These are phyloP conservation scores for Penicillium occitanis DNA, from an alignment of 2,329 filamentous ascomycete genomes.

Conservation along the genomic window DNA sequence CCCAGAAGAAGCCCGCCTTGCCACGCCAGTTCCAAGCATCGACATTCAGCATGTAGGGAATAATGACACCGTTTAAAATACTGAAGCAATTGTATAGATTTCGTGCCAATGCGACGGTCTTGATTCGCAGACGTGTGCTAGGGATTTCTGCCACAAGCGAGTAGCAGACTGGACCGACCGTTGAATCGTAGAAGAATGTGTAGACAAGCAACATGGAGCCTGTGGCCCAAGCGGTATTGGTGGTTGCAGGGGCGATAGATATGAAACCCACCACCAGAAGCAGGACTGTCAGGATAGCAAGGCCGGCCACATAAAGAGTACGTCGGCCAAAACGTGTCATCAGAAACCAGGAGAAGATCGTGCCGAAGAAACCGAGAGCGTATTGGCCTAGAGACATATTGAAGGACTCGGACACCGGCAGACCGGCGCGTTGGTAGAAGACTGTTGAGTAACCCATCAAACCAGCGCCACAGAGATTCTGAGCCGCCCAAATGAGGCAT, in stretches of 20 bases:
- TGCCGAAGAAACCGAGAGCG: conserved; percentile 70
- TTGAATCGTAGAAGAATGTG: conserved; percentile 29
- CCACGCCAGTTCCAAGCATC: conserved; percentile 29
- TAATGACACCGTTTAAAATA: conserved; percentile 41
- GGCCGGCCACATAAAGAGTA: not conserved
- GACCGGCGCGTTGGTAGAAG: conserved; percentile 57
- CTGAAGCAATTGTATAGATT: conserved; percentile 41
- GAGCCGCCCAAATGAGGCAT: conserved; percentile 64
- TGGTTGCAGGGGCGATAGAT: not conserved
- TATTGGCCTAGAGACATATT: conserved; percentile 55
- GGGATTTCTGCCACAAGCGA: conserved; percentile 46
- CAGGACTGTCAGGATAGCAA: not conserved
- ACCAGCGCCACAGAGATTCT: conserved; percentile 63
- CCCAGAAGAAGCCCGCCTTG: conserved; percentile 32
- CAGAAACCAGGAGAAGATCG: conserved; percentile 76
- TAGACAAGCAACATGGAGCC: conserved; percentile 2
- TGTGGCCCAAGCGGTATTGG: conserved; percentile 46
- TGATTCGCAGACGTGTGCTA: conserved; percentile 44
- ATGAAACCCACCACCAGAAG: not conserved
- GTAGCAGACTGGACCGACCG: conserved; percentile 42
- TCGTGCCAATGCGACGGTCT: conserved; percentile 47
- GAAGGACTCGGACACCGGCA: conserved; percentile 56
- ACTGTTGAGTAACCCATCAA: conserved; percentile 65
- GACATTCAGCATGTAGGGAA: conserved; percentile 43
- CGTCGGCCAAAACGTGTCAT: conserved; percentile 61